A percentile compares a stretch with the other conserved stretches of the same genome.
Evolutionary conservation across 495 filamentous ascomycete genomes (phyloP).

Genomic region (Penicillium fimorum): DNA sequence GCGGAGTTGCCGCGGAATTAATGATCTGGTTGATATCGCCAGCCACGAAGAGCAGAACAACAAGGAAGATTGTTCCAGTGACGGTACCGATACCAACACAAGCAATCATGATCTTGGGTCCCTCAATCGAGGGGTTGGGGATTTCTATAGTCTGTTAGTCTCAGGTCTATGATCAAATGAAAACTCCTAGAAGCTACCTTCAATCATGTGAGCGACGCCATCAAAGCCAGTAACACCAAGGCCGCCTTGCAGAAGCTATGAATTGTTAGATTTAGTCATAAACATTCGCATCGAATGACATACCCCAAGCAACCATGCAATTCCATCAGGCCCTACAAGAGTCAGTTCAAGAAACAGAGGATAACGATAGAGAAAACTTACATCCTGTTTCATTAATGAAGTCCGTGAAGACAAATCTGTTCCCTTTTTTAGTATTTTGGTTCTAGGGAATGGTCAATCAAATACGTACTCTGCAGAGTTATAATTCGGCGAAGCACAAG

Average conservation of each 20-base stretch:
- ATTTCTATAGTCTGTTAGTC: conserved; percentile 53
- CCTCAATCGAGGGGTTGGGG: conserved; percentile 62
- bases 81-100: conserved; percentile 67
- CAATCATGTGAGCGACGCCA: conserved; percentile 55
- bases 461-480: conserved; percentile 57
- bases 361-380: conserved; percentile 19
- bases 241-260: conserved; percentile 56
- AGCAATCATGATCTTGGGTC: conserved; percentile 70
- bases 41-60: conserved; percentile 63
- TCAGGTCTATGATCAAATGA: neutral
- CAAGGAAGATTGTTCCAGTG: conserved; percentile 68
- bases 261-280: conserved; percentile 19
- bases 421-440: conserved; percentile 41
- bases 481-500: conserved; percentile 60
- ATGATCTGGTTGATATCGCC: conserved; percentile 61
- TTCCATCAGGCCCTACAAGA: conserved; percentile 55
- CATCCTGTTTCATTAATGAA: conserved; percentile 62
- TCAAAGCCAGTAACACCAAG: conserved; percentile 61
- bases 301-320: conserved; percentile 62
- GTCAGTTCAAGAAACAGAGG: conserved; percentile 11
- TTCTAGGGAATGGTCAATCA: conserved; percentile 17
- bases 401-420: conserved; percentile 57
- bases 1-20: conserved; percentile 57
- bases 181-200: conserved; percentile 26
- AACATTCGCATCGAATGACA: conserved; percentile 9